Evolutionary conservation across 208 protist species (phyloP), one percentile per base, ranked within the genome.

Genomic region (Angomonas ambiguus): DNA sequence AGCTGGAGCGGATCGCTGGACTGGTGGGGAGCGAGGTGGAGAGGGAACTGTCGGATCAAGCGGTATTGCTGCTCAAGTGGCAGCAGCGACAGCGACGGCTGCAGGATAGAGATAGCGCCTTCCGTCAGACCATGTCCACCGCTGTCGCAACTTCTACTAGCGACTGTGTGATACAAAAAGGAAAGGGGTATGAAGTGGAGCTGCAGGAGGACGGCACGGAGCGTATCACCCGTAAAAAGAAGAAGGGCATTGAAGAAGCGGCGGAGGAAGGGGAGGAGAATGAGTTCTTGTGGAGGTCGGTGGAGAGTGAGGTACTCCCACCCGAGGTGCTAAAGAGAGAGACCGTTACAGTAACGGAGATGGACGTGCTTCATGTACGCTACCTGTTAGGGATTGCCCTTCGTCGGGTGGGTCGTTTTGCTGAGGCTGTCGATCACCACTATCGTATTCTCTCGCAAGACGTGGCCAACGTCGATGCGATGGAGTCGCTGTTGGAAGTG

Each of bases 281-380:
- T 27, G 69, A 68, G 8, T 58, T 51, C 28, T 25, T 77, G 35
- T 53, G 65, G 20, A 51, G 65, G 3, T 25, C 48, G 30, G 70
- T 77, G 60, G 75, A 80, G 56, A 45, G 35, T 20, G 75, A 80
- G 62, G 66, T 53, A 62, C 16, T 80, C 53, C 31, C 51, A 2
- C 31, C 65, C 1, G 62, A 58, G 24, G 48, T 35, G 5, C 60
- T 71, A 1, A 42, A 45, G 25, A 49, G 45, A 1, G 66, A 77
- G 38, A 33, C 65, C 27, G 63, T 79, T 28, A 42, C 76, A 20
- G 70, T 88, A 33, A 87, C 64, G 28, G 22, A 69, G 31, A 41
- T 64, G 11, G 87, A 93, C 63, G 82, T 79, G 41, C 77, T 91
- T 61, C 87, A 93, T 64, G 71, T 91, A 13, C 77, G 76, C 24